Base-by-base conservation (phyloP, 1,139 yeast species). In the Yamadazyma mexicana region DNA sequence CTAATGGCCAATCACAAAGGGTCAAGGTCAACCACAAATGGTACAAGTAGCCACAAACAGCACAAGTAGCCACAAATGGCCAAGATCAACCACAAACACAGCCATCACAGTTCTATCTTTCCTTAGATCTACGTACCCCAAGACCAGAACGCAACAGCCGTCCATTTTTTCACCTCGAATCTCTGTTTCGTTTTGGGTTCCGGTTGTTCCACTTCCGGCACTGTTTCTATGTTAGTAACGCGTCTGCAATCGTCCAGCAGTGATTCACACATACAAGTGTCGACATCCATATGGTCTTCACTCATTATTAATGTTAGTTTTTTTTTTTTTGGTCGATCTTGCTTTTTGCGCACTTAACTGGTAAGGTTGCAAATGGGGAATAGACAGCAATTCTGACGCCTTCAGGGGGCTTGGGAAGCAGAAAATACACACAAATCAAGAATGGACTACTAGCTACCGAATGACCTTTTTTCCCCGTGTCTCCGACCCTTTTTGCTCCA, bases 111-210 rank as follows among this genome's bases (percentile, higher is more conserved):
- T 5, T 27, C 8, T 3, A 5, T 10, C 37, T 18, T 30, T 12
- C 12, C 4, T 18, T 27, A 12, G 10, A 44, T 56, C 8, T 12
- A 73, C 76, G 57, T 73, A 74, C 81, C 98, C 98, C 98, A 94
- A 1, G 97, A 89, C 99, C 99, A 94, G 58, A 92, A 89, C 14
- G 98, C 98, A 39, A 94, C 98, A 0, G 98, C 98, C 12, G 96
- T 89, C 98, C 98, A 92, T 70, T 73, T 73, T 54, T 71, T 73
- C 18, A 73, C 76, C 47, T 73, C 78, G 43, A 73, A 73, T 42
- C 68, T 61, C 28, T 41, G 45, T 24, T 44, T 44, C 38, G 69
- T 69, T 43, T 69, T 69, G 24, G 46, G 47, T 31, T 48, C 50
- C 16, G 45, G 31, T 39, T 44, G 46, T 30, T 49, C 52, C 15